Evolutionary conservation across 164 flowering plant genomes (phyloP).

Genomic region (Magnolia changhungtana): DNA sequence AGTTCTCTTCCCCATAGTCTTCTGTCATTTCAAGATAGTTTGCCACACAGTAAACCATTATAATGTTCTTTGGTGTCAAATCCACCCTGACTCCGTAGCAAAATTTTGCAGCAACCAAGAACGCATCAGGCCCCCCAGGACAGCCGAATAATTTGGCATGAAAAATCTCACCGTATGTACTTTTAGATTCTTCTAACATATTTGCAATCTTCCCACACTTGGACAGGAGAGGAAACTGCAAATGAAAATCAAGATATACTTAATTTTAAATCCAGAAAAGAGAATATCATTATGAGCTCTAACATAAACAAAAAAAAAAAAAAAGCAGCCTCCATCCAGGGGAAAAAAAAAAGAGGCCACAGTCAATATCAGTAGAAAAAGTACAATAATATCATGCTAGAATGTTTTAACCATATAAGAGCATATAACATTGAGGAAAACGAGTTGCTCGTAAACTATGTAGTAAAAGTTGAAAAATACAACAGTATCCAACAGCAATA

Average conservation of each 20-base stretch:
- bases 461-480: too few relatives aligned
- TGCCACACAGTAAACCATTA: constrained; percentile 65
- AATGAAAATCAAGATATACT: constrained; percentile 8
- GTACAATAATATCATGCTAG: neutral
- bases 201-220: constrained; percentile 70
- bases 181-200: constrained; percentile 40
- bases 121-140: constrained; percentile 83
- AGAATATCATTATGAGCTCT: neutral
- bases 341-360: neutral
- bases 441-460: too few relatives aligned
- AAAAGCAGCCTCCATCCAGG: neutral
- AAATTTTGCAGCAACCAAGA: constrained; percentile 63
- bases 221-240: constrained; percentile 84
- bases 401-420: too few relatives aligned
- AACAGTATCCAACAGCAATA: too few relatives aligned
- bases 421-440: too few relatives aligned
- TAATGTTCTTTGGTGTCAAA: constrained; percentile 65
- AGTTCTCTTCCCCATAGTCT: constrained; percentile 73
- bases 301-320: neutral
- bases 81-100: constrained; percentile 71
- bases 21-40: constrained; percentile 86
- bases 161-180: constrained; percentile 21
- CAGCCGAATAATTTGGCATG: constrained; percentile 40
- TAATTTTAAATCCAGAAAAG: constrained; percentile 6
- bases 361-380: neutral